Conservation (phyloP, 2,329 filamentous ascomycete genomes). For the Pseudogymnoascus verrucosus region DNA sequence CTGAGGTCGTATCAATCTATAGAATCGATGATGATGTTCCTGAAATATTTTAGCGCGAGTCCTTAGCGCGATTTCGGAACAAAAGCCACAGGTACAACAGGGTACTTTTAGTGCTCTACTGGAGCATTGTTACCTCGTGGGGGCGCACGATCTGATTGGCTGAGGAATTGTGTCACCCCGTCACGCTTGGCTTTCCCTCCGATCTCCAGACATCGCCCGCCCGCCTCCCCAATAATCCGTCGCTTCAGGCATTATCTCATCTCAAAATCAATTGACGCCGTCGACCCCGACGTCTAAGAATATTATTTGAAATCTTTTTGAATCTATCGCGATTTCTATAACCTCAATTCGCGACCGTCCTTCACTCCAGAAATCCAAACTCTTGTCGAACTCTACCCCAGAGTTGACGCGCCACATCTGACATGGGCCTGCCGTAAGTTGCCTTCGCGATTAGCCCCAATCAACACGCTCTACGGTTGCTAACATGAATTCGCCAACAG, state of each 20-base stretch:
- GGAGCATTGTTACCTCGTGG: not conserved
- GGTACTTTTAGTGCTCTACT: not conserved
- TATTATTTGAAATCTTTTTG: not conserved
- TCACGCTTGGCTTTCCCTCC: not conserved
- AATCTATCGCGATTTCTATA: not conserved
- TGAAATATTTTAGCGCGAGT: not conserved
- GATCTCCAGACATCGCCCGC: constrained; percentile 1
- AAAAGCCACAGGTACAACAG: constrained; percentile 2
- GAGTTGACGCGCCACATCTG: constrained; percentile 5
- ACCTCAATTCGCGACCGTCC: not conserved
- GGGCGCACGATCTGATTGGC: constrained; percentile 1
- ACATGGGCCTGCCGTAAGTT: constrained; percentile 1
- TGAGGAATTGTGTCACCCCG: not conserved
- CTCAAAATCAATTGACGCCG: not conserved
- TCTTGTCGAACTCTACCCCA: not conserved
- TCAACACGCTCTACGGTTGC: not conserved
- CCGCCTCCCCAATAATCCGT: constrained; percentile 4
- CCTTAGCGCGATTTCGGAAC: not conserved
- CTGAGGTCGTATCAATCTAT: not conserved
- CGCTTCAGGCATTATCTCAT: not conserved
- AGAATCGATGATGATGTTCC: not conserved
- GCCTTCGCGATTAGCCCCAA: constrained; percentile 6
- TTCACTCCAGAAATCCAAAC: not conserved
- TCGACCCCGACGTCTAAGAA: not conserved
- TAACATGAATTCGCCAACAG: constrained; percentile 15